Evolutionary conservation across 2,329 filamentous ascomycete genomes (phyloP).

Genomic region (Aspergillus quadricinctus): DNA sequence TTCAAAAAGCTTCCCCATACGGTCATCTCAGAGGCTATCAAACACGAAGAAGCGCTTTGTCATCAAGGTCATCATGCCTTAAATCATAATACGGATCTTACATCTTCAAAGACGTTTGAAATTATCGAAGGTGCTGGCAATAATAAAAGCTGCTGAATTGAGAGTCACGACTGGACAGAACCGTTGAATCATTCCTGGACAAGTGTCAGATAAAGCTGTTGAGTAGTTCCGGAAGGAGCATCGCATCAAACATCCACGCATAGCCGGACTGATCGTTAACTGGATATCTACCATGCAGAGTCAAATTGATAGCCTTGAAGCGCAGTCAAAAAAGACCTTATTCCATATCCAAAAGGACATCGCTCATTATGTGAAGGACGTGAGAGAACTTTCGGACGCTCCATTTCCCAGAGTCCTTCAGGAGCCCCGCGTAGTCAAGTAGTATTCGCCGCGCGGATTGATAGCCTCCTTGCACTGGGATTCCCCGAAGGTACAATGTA

Average conservation of each 20-base stretch:
- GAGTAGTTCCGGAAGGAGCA: not conserved
- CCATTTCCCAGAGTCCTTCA: slow-evolving; percentile 52
- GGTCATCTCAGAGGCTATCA: not conserved
- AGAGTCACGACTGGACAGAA: not conserved
- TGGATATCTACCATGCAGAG: not conserved
- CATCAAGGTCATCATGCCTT: not conserved
- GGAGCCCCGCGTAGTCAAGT: slow-evolving; percentile 49
- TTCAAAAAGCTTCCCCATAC: not conserved
- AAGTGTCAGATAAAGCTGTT: not conserved
- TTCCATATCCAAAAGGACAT: slow-evolving; percentile 39
- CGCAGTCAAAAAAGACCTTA: slow-evolving; percentile 9
- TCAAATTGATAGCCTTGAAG: not conserved
- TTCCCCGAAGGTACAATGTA: slow-evolving; percentile 45
- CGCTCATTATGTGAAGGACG: slow-evolving; percentile 54
- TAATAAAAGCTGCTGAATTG: not conserved
- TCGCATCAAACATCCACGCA: not conserved
- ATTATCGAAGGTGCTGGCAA: no score
- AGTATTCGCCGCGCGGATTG: slow-evolving; percentile 49
- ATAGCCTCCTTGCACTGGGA: slow-evolving; percentile 47
- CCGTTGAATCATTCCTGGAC: not conserved
- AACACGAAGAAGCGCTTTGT: not conserved
- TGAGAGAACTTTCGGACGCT: slow-evolving; percentile 48
- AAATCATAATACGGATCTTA: not conserved
- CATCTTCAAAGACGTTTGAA: no score
- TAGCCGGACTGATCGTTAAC: not conserved